phyloP scores from a whole-genome alignment of 2,329 filamentous ascomycete genomes.

The Aureobasidium sp. region DNA sequence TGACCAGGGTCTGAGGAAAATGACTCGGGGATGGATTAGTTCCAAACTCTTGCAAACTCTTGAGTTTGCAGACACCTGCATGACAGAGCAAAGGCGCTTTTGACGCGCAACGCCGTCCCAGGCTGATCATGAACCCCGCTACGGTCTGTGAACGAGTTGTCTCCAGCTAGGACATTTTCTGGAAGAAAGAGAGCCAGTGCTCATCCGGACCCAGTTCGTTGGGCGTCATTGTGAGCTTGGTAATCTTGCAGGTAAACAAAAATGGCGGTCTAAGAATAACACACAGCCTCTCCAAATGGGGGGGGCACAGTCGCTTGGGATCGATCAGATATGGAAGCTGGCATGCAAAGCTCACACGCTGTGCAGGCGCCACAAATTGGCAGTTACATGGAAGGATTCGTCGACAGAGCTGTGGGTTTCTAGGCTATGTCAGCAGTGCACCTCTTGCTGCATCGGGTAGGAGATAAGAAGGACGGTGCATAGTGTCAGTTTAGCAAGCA shows the following conservation, averaged over 20 bases:
- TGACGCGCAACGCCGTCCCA: slow-evolving; percentile 3
- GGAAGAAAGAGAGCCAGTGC: not conserved
- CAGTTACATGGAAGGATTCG: not conserved
- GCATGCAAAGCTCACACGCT: not conserved
- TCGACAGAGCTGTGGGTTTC: not conserved
- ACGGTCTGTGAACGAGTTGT: not conserved
- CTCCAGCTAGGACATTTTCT: not conserved
- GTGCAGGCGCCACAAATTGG: slow-evolving; percentile 5
- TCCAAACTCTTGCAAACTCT: slow-evolving; percentile 12
- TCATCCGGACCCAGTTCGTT: not conserved
- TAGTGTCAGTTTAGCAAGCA: not conserved
- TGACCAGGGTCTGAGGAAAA: slow-evolving; percentile 4
- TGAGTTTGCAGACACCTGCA: slow-evolving; percentile 12
- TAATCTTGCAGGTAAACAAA: slow-evolving; percentile 4
- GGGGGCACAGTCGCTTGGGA: slow-evolving; percentile 3
- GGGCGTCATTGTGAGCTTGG: slow-evolving; percentile 7
- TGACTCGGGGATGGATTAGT: slow-evolving; percentile 5
- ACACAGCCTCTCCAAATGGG: slow-evolving; percentile 1
- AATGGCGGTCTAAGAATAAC: slow-evolving; percentile 11
- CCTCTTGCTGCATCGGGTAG: not conserved
- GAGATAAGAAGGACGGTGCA: slow-evolving; percentile 5
- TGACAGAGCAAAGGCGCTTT: slow-evolving; percentile 3
- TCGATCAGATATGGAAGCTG: slow-evolving; percentile 2
- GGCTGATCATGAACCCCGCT: not conserved
- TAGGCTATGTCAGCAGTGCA: slow-evolving; percentile 7